These are phyloP conservation scores for Sisymbrium irio DNA, from an alignment of 345 rosid genomes.

Conservation along the genomic window DNA sequence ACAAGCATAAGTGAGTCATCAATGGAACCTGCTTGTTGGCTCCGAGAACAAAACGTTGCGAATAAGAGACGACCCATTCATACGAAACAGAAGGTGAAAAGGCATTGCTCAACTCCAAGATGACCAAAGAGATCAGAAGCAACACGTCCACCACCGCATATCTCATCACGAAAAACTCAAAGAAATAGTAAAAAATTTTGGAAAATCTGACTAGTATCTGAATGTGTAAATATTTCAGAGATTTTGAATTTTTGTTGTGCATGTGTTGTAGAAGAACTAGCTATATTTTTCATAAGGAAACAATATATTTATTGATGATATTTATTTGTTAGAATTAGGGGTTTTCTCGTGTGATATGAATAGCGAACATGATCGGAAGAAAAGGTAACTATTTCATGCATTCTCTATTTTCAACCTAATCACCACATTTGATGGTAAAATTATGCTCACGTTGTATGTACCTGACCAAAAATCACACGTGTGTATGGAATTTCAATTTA, in stretches of 20 bases:
- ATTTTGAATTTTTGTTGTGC: background rate
- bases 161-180: conserved; percentile 5
- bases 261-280: background rate
- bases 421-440: background rate
- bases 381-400: conserved; percentile 13
- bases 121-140: background rate
- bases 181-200: background rate
- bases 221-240: background rate
- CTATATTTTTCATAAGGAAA: background rate
- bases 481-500: background rate
- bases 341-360: background rate
- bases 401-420: conserved; percentile 25
- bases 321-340: background rate
- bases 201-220: background rate
- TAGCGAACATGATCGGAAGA: background rate
- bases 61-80: conserved; percentile 51
- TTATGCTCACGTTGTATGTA: conserved; percentile 3
- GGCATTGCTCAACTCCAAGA: conserved; percentile 24
- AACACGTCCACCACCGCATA: background rate
- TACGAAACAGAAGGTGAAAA: conserved; percentile 25
- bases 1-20: background rate
- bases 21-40: conserved; percentile 41
- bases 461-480: conserved; percentile 1
- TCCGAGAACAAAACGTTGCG: conserved; percentile 49
- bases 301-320: background rate